Evolutionary conservation across 2,329 filamentous ascomycete species (phyloP), one percentile per base, ranked within the genome.

Genomic region (Beauveria sp.): DNA sequence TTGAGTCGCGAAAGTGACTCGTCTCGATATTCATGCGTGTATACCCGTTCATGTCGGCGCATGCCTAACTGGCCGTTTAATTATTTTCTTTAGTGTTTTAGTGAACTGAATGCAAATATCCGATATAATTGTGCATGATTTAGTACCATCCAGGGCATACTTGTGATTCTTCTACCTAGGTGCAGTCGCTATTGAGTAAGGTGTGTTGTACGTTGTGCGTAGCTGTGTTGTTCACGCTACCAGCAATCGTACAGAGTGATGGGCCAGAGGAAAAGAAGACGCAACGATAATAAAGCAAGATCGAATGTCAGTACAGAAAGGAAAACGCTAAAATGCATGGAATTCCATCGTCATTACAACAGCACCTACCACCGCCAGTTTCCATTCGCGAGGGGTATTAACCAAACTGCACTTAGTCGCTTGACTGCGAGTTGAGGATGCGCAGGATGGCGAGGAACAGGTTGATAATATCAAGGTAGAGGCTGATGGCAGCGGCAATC

Each of bases 391-490:
- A 28, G 6, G 7, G 14, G 20, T n/a, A n/a, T 48, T 1, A 3
- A 8, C 9, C 20, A 1, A 6, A 16, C 37, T n/a, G 41, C 16
- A 10, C 63, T 70, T 86, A 97, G 82, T 97, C 96, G 77, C 96
- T 93, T 72, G 86, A 88, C 81, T 96, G 91, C 79, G 89, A 96
- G 81, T 99, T 99, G 70, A 99, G 80, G 68, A 99, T 97, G 71
- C 94, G 84, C 71, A 99, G 80, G 70, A 99, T 99, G 58, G 91
- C 89, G 67, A 99, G 81, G 85, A 99, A 99, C 67, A 99, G 76
- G 82, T 99, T 99, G 80, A 97, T 91, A 66, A 97, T 87, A 74
- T 97, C 93, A 55, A 99, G 83, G 74, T 99, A 99, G 54, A 99
- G 82, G 71, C 90, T 94, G 75, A 99, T 96, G 10, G 91, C 88